Evolutionary conservation across 169 alveolate species (phyloP).

Genomic region (Babesia bigemina): DNA sequence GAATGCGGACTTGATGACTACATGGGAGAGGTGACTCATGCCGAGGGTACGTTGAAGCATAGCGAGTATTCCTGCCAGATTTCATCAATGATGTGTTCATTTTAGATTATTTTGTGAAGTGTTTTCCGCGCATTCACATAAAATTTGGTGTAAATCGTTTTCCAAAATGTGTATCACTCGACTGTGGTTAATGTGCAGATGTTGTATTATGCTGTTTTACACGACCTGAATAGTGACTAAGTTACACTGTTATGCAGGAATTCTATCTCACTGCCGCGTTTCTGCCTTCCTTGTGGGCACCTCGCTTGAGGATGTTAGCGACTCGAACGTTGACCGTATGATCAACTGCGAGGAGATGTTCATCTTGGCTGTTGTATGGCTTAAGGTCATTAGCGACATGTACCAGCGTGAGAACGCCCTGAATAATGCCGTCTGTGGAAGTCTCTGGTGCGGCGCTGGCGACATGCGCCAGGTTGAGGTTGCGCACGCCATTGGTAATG

Average conservation of each 20-base stretch:
- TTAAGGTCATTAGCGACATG: constrained; percentile 80
- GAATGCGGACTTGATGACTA: constrained; percentile 82
- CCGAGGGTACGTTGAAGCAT: constrained; percentile 65
- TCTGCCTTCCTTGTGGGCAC: constrained; percentile 63
- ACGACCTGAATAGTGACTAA: no score
- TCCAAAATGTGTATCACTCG: no score
- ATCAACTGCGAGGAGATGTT: constrained; percentile 78
- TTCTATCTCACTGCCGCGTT: constrained; percentile 68
- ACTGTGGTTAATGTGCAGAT: no score
- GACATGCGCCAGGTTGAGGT: constrained; percentile 6
- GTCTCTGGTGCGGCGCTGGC: constrained; percentile 1
- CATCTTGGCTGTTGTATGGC: constrained; percentile 79
- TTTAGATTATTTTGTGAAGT: no score
- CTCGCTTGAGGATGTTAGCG: constrained; percentile 64
- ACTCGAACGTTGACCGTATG: constrained; percentile 70
- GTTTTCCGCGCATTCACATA: no score
- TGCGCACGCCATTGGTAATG: constrained; percentile 6
- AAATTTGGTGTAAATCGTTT: no score
- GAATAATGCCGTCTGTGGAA: background rate
- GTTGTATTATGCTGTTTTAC: no score
- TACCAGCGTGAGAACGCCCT: constrained; percentile 18
- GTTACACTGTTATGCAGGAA: constrained; percentile 50
- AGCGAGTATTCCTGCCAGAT: background rate
- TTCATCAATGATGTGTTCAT: no score
- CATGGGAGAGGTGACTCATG: constrained; percentile 72